Evolutionary conservation across 345 rosid species (phyloP).

Genomic region (Syzygium oleosum): DNA sequence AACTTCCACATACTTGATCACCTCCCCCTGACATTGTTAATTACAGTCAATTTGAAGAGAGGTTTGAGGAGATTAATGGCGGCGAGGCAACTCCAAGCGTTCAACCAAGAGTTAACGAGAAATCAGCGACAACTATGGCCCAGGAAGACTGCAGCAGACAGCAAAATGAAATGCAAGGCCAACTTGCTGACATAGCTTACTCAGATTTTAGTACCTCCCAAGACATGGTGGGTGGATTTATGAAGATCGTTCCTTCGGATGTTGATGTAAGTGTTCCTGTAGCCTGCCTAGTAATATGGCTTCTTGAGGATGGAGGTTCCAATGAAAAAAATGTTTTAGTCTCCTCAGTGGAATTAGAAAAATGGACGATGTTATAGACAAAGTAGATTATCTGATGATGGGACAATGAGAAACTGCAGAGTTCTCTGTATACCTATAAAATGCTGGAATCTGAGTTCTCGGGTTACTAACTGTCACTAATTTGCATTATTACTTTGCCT

Average conservation of each 20-base stretch:
- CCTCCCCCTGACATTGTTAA: background rate
- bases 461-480: background rate
- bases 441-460: background rate
- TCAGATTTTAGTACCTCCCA: slow-evolving; percentile 51
- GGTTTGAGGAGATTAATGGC: slow-evolving; percentile 67
- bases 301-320: background rate
- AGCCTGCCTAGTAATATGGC: background rate
- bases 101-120: slow-evolving; percentile 52
- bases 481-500: background rate
- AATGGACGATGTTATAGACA: background rate
- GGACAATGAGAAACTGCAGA: background rate
- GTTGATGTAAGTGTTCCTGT: slow-evolving; percentile 53
- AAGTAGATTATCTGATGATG: background rate
- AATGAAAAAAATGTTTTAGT: background rate
- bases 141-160: slow-evolving; percentile 40
- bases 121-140: slow-evolving; percentile 15
- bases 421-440: background rate
- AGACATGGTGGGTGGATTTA: slow-evolving; percentile 78
- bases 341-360: background rate
- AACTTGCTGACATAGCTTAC: slow-evolving; percentile 36
- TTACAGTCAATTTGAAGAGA: slow-evolving; percentile 85
- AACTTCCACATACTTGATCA: background rate
- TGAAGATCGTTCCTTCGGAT: slow-evolving; percentile 93
- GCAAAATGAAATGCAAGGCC: slow-evolving; percentile 40
- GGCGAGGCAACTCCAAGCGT: slow-evolving; percentile 41